Evolutionary conservation across 805 yeast species (phyloP), one percentile per base, ranked within the genome.

Genomic region (Saccharomycopsis selenospora): DNA sequence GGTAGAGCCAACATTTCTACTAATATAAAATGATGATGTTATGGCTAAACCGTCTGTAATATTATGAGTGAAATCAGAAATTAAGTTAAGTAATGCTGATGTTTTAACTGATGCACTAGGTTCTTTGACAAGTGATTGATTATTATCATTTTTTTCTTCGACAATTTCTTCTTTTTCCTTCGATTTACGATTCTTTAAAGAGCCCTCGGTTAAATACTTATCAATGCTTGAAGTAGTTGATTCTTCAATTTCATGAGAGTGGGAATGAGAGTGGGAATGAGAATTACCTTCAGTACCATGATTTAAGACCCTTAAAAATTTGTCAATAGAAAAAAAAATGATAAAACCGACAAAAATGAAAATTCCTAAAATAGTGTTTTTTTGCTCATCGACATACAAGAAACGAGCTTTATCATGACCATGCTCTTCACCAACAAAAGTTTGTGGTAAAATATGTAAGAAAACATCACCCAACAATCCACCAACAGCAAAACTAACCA

Each of bases 31-130:
- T 4, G 89, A 75, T 0, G 90, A 76, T 1, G 88, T 76, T 42
- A 85, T 72, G 1, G 91, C 87, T 6, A 85, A 63, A 0, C 93
- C 93, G 59, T 85, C 93, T 2, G 90, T 81, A 51, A 82, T 71
- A 61, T 85, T 85, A 61, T 85, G 93, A 1, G 82, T 67, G 54
- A 82, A 78, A 55, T 83, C 90, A 0, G 89, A 81, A 43, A 82
- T 72, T 55, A 85, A 64, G 56, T 80, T 84, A 51, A 85, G 65
- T 55, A 79, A 78, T 0, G 86, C 85, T 8, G 85, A 72, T 1
- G 73, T 66, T 50, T 70, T 69, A 13, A 53, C 53, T 7, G 59
- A 56, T 3, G 60, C 45, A 66, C 67, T 14, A 60, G 61, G 7
- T 30, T 49, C 38, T 24, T 36, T 24, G n/a, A 56, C 48, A 46